Evolutionary conservation across 73 alveolate species (phyloP).

Genomic region (Blepharisma stoltei): DNA sequence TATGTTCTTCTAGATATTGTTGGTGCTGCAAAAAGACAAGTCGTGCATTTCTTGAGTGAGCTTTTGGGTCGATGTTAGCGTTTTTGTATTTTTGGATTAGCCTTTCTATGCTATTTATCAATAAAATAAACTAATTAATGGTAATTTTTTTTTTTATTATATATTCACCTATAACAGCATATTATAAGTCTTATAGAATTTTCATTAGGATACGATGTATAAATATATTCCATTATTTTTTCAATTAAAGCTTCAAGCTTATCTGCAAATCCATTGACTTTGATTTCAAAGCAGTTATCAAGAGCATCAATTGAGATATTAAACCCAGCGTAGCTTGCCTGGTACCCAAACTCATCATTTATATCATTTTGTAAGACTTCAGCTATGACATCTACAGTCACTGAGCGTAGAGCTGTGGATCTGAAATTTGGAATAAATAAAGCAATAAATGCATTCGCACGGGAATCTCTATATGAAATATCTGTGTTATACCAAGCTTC

Average conservation of each 20-base stretch:
- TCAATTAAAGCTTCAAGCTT: not conserved
- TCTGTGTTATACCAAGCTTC: conserved; percentile 18
- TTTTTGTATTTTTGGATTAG: not conserved
- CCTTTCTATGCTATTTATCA: too few species aligned
- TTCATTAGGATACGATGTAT: not conserved
- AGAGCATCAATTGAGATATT: not conserved
- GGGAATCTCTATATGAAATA: not conserved
- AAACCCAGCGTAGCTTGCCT: conserved; percentile 10
- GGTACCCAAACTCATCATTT: not conserved
- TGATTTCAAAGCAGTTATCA: conserved; percentile 20
- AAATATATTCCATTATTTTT: conserved; percentile 20
- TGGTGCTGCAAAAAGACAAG: conserved; percentile 21
- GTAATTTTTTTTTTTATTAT: too few species aligned
- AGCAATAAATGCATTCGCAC: not conserved
- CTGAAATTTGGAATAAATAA: not conserved
- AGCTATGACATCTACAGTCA: conserved; percentile 5
- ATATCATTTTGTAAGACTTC: not conserved
- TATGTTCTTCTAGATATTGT: not conserved
- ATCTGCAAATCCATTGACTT: not conserved
- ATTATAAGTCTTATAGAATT: not conserved
- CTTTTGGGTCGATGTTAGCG: not conserved
- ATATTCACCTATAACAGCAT: too few species aligned
- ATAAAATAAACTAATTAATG: too few species aligned
- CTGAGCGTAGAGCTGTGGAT: not conserved
- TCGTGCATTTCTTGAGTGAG: conserved; percentile 4